A percentile compares a stretch with the other conserved stretches of the same genome.
Evolutionary conservation across 163 green algal species (phyloP).

Genomic region (Volvox carteri): DNA sequence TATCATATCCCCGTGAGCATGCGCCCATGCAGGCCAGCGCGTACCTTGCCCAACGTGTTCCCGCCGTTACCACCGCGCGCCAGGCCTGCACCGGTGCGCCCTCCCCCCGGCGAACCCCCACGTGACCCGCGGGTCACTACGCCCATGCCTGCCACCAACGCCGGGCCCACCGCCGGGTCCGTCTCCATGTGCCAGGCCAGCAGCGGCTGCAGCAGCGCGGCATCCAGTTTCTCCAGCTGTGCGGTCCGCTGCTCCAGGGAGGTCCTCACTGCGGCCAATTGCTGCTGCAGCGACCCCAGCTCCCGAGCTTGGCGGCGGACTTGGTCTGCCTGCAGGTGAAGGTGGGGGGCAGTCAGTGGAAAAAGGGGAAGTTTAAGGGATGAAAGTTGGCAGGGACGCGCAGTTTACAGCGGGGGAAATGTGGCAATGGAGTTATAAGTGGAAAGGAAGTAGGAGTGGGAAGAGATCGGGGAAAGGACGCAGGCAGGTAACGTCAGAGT

Average conservation of each 20-base stretch:
- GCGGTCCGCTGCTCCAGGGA: conserved; percentile 21
- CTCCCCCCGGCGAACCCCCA: neutral
- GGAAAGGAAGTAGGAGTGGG: no score
- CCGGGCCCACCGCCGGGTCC: conserved; percentile 26
- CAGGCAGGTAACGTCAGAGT: no score
- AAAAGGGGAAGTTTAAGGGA: no score
- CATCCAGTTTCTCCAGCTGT: conserved; percentile 31
- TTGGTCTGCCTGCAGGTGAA: neutral
- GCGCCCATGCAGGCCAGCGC: no score
- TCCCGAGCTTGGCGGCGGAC: conserved; percentile 20
- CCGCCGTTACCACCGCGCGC: conserved; percentile 14
- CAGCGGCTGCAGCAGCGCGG: conserved; percentile 44
- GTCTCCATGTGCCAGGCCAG: conserved; percentile 45
- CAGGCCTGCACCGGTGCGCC: neutral
- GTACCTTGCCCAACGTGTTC: neutral
- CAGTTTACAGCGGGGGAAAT: no score
- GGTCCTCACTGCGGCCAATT: neutral
- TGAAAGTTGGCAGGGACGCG: no score
- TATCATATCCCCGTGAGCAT: no score
- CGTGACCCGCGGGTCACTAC: neutral
- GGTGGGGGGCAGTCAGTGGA: neutral
- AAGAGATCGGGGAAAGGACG: no score
- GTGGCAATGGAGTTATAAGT: no score
- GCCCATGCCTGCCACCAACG: conserved; percentile 6
- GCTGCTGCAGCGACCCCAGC: conserved; percentile 23